Evolutionary conservation across 768 basidiomycete genomes (phyloP), one percentile per base, ranked within the genome.

Genomic region (Mycena maculata): DNA sequence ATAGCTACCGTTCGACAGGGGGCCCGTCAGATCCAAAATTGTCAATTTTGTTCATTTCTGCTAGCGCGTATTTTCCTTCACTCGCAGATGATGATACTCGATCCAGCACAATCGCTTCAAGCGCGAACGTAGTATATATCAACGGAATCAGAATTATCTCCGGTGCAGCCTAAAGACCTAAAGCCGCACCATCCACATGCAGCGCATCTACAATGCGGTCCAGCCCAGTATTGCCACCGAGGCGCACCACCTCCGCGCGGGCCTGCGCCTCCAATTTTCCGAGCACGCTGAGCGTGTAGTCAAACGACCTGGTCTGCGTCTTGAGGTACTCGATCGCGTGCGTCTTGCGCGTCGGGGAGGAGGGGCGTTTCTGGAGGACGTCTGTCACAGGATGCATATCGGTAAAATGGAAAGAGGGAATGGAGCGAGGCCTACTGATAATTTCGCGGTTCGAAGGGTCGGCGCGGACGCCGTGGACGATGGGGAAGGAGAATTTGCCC

Each of bases 401-500:
- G 41, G 20, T n/a, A n/a, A 42, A n/a, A 42, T 42, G 5, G 9
- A 42, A 42, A n/a, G 16, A 6, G 16, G 7, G 25, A 18, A 8
- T 25, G 27, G 10, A 30, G 27, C 30, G 18, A 50, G 7, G 30
- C 91, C 67, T 71, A 96, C 96, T 96, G 59, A 98, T 83, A 36
- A 99, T 85, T 77, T 92, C 92, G 36, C 89, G 85, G 77, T 94
- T 95, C 0, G 89, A 85, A 13, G 82, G 84, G 74, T 95, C 89
- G 9, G 92, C 87, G 31, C 92, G 89, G 50, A 98, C 90, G 22
- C 92, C 90, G 76, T 98, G 97, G 1, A 99, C 90, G 33, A 98
- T 85, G 0, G 96, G 96, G 80, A 99, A 99, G 4, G 94, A 96
- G 82, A 99, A 99, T 77, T 99, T 99, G 9, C 97, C 97, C 80